Percentiles rank a stretch among this genome's conserved stretches.
Conservation (phyloP, 2,329 filamentous ascomycete genomes). For the Fusarium goolgardi region DNA sequence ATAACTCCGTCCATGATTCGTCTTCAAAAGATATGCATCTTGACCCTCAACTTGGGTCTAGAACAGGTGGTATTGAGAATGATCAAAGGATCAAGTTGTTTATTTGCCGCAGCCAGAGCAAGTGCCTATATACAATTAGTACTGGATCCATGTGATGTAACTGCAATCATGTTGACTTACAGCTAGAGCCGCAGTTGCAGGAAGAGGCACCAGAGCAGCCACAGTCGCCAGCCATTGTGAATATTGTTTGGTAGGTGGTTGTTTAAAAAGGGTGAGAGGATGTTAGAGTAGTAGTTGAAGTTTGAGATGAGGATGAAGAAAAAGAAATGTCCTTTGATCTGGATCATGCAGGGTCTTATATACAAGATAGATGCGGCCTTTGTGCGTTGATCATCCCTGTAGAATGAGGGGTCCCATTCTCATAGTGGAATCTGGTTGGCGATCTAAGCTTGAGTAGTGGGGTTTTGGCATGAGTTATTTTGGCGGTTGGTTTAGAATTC, state of each 20-base stretch:
- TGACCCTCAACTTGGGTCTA: slow-evolving; percentile 7
- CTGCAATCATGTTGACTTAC: slow-evolving; percentile 39
- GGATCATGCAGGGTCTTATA: slow-evolving; percentile 45
- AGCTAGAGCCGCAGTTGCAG: slow-evolving; percentile 54
- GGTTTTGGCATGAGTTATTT: slow-evolving; percentile 42
- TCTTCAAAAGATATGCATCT: background rate
- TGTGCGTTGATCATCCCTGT: slow-evolving; percentile 38
- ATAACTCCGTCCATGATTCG: slow-evolving; percentile 25
- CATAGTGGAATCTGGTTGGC: slow-evolving; percentile 28
- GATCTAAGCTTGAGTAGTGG: slow-evolving; percentile 33
- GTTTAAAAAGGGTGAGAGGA: slow-evolving; percentile 9
- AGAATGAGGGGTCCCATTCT: slow-evolving; percentile 26
- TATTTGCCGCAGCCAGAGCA: slow-evolving; percentile 51
- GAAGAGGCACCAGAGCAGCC: slow-evolving; percentile 52
- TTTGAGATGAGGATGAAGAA: slow-evolving; percentile 19
- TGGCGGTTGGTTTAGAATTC: slow-evolving; percentile 32
- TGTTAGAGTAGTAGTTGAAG: background rate
- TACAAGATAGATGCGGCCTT: slow-evolving; percentile 37
- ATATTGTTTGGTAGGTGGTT: slow-evolving; percentile 28
- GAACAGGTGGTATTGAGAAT: slow-evolving; percentile 31
- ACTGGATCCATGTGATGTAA: background rate
- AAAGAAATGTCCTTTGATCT: background rate
- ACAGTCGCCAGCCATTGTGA: slow-evolving; percentile 54
- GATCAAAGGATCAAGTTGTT: slow-evolving; percentile 19
- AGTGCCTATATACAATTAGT: slow-evolving; percentile 48